Evolutionary conservation across 495 filamentous ascomycete species (phyloP).

Genomic region (Mytilinidion resinicola): DNA sequence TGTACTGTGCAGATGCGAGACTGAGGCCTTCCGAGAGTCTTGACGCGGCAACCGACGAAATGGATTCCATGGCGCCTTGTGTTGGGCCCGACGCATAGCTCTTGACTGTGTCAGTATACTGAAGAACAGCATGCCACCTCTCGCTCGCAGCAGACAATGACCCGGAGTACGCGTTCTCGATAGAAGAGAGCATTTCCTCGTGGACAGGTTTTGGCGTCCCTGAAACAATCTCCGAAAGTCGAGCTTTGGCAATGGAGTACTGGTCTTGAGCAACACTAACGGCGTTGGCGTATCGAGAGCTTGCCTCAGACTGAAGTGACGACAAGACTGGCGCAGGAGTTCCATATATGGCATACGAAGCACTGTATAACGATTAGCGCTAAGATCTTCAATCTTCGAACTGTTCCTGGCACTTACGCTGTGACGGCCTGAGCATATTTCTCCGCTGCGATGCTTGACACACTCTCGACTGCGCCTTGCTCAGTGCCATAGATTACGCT

Average conservation of each 20-base stretch:
- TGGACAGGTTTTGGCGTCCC: slow-evolving; percentile 59
- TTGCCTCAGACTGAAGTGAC: slow-evolving; percentile 44
- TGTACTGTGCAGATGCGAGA: slow-evolving; percentile 59
- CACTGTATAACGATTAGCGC: slow-evolving; percentile 36
- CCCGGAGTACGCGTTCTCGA: slow-evolving; percentile 62
- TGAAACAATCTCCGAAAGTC: slow-evolving; percentile 59
- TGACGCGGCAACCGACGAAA: slow-evolving; percentile 60
- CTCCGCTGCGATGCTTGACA: slow-evolving; percentile 48
- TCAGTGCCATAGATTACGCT: slow-evolving; percentile 52
- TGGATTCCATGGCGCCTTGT: slow-evolving; percentile 48
- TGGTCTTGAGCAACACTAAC: slow-evolving; percentile 53
- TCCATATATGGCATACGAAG: slow-evolving; percentile 58
- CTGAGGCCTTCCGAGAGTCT: slow-evolving; percentile 57
- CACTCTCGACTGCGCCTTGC: slow-evolving; percentile 44
- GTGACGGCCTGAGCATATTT: slow-evolving; percentile 54
- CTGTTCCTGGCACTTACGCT: slow-evolving; percentile 44
- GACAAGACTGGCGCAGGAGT: slow-evolving; percentile 41
- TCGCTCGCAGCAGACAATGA: slow-evolving; percentile 57
- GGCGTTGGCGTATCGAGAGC: slow-evolving; percentile 56
- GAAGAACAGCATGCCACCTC: slow-evolving; percentile 46
- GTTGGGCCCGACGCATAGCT: slow-evolving; percentile 34
- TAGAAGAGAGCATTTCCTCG: slow-evolving; percentile 56
- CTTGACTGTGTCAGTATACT: slow-evolving; percentile 34
- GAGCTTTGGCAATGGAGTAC: slow-evolving; percentile 59
- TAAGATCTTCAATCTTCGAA: neutral